These are phyloP conservation scores for Chaetothyriales sp. DNA, from an alignment of 2,329 filamentous ascomycete species.

Conservation along the genomic window DNA sequence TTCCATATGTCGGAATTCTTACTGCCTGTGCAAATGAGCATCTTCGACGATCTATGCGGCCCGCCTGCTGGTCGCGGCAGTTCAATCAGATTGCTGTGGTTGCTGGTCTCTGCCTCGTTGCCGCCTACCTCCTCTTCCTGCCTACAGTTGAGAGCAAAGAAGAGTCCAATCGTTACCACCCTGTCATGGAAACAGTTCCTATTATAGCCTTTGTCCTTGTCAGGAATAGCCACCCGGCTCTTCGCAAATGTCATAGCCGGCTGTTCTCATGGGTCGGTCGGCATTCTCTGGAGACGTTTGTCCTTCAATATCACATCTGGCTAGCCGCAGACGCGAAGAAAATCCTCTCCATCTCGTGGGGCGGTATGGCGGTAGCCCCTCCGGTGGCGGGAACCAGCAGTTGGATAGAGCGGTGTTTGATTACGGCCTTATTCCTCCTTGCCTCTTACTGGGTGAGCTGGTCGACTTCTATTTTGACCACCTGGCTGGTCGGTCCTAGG, in stretches of 20 bases:
- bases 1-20: slow-evolving; percentile 45
- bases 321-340: slow-evolving; percentile 46
- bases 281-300: slow-evolving; percentile 46
- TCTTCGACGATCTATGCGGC: background rate
- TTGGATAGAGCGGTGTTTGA: slow-evolving; percentile 12
- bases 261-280: slow-evolving; percentile 43
- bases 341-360: slow-evolving; percentile 25
- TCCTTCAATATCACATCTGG: slow-evolving; percentile 50
- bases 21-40: slow-evolving; percentile 24
- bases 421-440: slow-evolving; percentile 33
- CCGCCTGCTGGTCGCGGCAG: background rate
- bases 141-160: slow-evolving; percentile 23
- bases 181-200: slow-evolving; percentile 41
- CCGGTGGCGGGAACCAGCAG: slow-evolving; percentile 21
- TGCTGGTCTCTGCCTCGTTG: slow-evolving; percentile 15
- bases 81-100: slow-evolving; percentile 5
- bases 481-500: background rate
- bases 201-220: slow-evolving; percentile 40
- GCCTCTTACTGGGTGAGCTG: background rate
- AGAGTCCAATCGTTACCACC: slow-evolving; percentile 39
- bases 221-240: slow-evolving; percentile 33
- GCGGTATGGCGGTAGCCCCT: slow-evolving; percentile 18
- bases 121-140: slow-evolving; percentile 13
- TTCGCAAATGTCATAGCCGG: slow-evolving; percentile 33
- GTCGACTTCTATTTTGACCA: background rate